phyloP scores from a whole-genome alignment of 73 alveolate species.

The Effrenium voratum region DNA sequence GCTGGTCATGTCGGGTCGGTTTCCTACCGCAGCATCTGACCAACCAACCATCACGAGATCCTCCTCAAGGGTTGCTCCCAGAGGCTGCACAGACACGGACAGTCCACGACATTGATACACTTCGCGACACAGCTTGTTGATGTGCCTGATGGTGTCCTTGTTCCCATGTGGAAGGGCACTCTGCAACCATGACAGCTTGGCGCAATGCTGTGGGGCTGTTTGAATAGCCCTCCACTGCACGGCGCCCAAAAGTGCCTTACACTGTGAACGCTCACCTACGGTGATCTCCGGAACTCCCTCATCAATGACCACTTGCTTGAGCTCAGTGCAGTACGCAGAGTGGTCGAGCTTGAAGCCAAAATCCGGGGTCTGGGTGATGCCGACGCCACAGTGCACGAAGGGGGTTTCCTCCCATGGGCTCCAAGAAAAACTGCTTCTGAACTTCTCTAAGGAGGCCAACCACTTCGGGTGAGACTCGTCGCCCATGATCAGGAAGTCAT shows the following conservation, averaged over 20 bases:
- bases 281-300: neutral
- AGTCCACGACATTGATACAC: neutral
- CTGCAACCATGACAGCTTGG: neutral
- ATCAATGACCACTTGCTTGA: neutral
- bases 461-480: neutral
- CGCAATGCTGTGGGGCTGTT: neutral
- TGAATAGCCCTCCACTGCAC: neutral
- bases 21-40: constrained; percentile 19
- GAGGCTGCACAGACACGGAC: neutral
- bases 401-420: neutral
- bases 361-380: neutral
- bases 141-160: neutral
- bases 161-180: neutral
- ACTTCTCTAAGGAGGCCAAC: neutral
- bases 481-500: neutral
- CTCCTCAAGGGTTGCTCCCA: neutral
- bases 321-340: neutral
- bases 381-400: constrained; percentile 2
- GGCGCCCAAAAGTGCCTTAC: neutral
- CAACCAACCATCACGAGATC: neutral
- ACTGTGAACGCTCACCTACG: neutral
- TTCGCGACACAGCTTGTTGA: constrained; percentile 10
- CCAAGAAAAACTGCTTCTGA: neutral
- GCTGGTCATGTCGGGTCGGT: neutral
- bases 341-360: neutral